phyloP scores from a whole-genome alignment of 1,139 yeast species.

The Yamadazyma diospyri region DNA sequence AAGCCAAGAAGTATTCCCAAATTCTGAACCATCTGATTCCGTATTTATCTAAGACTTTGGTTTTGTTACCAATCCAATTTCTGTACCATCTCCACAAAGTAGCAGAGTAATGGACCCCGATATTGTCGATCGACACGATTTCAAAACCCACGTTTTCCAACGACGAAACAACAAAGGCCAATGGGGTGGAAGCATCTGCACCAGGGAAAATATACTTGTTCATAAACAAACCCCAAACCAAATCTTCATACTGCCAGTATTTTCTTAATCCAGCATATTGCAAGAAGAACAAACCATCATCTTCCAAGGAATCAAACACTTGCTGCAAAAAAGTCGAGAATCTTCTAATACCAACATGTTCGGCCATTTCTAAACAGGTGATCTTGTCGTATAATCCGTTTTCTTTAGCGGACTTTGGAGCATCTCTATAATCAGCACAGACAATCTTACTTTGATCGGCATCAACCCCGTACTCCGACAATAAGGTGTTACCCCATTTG shows the following conservation, averaged over 20 bases:
- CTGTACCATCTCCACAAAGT: conserved; percentile 95
- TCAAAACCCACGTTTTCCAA: conserved; percentile 87
- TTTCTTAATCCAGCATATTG: conserved; percentile 92
- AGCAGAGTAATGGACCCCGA: conserved; percentile 90
- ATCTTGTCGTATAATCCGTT: conserved; percentile 78
- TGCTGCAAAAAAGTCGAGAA: conserved; percentile 72
- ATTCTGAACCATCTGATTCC: conserved; percentile 90
- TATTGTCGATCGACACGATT: conserved; percentile 77
- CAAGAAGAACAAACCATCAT: conserved; percentile 82
- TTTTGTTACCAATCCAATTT: conserved; percentile 88
- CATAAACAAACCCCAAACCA: conserved; percentile 94
- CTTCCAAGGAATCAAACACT: conserved; percentile 83
- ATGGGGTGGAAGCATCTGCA: conserved; percentile 94
- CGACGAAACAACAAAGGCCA: conserved; percentile 73
- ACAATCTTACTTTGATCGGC: conserved; percentile 70
- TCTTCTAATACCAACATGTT: conserved; percentile 92
- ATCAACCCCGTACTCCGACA: conserved; percentile 65
- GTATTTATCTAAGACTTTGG: conserved; percentile 71
- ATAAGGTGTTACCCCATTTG: conserved; percentile 76
- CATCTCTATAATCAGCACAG: conserved; percentile 87
- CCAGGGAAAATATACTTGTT: conserved; percentile 97
- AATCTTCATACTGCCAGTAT: conserved; percentile 92
- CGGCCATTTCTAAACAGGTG: conserved; percentile 93
- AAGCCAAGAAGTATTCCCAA: conserved; percentile 89
- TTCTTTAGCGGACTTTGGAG: conserved; percentile 62